A percentile compares a stretch with the other conserved stretches of the same genome.
Evolutionary conservation across 148 eudicot species (phyloP).

Genomic region (Polygonum aviculare): DNA sequence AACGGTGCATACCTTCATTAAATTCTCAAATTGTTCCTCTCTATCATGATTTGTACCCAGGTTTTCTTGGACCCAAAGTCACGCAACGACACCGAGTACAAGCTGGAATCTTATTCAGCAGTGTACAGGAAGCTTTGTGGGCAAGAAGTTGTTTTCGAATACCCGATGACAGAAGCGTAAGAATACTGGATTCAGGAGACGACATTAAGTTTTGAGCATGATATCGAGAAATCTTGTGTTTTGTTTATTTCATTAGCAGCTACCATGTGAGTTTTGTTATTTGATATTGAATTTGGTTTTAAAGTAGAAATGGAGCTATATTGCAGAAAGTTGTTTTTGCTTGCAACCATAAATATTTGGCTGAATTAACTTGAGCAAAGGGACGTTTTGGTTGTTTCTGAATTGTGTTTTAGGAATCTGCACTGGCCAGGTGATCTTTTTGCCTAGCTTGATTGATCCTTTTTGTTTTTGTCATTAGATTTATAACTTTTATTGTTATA

Average conservation of each 20-base stretch:
- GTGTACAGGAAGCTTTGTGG: constrained; percentile 12
- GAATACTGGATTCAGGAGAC: background rate
- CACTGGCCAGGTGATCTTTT: background rate
- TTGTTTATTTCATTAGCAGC: background rate
- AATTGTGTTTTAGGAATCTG: background rate
- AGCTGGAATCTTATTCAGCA: constrained; percentile 9
- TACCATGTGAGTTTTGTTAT: background rate
- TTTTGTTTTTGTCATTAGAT: no score
- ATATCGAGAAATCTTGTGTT: background rate
- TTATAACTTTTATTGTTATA: no score
- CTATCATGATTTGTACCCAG: background rate
- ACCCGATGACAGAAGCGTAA: constrained; percentile 4
- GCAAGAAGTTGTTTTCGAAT: constrained; percentile 8
- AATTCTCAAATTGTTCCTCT: background rate
- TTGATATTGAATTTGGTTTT: constrained; percentile 1
- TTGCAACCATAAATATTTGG: background rate
- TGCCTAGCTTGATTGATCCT: background rate
- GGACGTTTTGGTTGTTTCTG: background rate
- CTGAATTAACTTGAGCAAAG: background rate
- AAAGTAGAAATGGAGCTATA: background rate
- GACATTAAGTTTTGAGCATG: background rate
- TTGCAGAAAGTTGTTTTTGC: background rate
- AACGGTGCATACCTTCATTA: background rate
- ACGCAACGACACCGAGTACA: constrained; percentile 8
- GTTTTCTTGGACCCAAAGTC: constrained; percentile 11